These are phyloP conservation scores for Suhomyces sp. DNA, from an alignment of 805 yeast species.

Conservation along the genomic window DNA sequence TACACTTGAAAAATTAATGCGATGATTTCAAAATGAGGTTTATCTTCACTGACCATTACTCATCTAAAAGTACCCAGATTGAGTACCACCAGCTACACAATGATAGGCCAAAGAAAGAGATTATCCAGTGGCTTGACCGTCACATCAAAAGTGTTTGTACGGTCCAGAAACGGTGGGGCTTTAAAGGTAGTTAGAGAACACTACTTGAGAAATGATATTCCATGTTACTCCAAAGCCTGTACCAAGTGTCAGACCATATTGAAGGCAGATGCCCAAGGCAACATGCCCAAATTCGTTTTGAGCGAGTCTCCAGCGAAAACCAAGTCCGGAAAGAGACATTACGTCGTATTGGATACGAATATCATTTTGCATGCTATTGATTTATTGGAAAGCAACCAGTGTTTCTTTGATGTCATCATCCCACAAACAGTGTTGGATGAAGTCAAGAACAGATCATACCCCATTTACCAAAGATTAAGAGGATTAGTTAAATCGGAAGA, in stretches of 20 bases:
- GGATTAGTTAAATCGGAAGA: constrained; percentile 70
- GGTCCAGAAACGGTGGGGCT: constrained; percentile 88
- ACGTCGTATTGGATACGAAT: constrained; percentile 83
- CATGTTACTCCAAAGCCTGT: constrained; percentile 81
- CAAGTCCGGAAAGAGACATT: constrained; percentile 63
- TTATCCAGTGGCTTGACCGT: constrained; percentile 51
- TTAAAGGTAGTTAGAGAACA: constrained; percentile 92
- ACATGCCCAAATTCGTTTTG: constrained; percentile 63
- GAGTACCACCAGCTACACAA: constrained; percentile 6
- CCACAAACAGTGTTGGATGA: constrained; percentile 96
- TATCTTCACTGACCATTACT: background rate
- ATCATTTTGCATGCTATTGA: constrained; percentile 87
- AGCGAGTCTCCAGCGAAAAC: constrained; percentile 58
- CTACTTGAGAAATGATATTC: constrained; percentile 87
- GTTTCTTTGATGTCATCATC: constrained; percentile 86
- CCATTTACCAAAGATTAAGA: constrained; percentile 83
- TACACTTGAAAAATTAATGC: constrained; percentile 7
- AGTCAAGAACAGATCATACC: constrained; percentile 81
- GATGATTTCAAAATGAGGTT: constrained; percentile 4
- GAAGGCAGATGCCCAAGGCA: constrained; percentile 66
- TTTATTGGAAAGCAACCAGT: constrained; percentile 70
- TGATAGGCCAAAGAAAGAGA: constrained; percentile 32
- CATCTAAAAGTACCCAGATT: background rate
- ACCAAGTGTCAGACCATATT: constrained; percentile 53
- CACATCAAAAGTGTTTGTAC: constrained; percentile 85